Conservation (phyloP, 2,329 filamentous ascomycete genomes). For the Aspergillus aculeatus region DNA sequence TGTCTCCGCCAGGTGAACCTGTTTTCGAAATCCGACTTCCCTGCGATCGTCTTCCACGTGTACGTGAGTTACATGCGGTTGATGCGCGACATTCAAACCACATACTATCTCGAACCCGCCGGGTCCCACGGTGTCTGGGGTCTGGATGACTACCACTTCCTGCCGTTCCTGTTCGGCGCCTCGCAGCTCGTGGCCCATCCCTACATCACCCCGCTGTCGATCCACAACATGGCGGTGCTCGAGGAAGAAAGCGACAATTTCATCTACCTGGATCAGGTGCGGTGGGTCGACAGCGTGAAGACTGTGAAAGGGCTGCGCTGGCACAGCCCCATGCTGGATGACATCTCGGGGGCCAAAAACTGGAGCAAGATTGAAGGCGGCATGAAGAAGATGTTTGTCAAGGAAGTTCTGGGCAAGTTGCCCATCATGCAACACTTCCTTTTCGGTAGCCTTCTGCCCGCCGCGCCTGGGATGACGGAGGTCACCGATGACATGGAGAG, state of each 20-base stretch:
- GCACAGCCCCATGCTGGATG: conserved; percentile 98
- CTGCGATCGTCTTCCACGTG: conserved; percentile 69
- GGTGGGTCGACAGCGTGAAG: conserved; percentile 94
- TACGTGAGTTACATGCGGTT: conserved; percentile 80
- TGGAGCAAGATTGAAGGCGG: conserved; percentile 93
- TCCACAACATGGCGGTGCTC: conserved; percentile 83
- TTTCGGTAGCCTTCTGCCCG: conserved; percentile 82
- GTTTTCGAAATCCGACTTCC: conserved; percentile 66
- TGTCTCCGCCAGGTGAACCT: conserved; percentile 79
- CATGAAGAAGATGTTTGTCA: conserved; percentile 95
- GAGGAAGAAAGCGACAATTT: conserved; percentile 84
- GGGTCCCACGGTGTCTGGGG: conserved; percentile 98
- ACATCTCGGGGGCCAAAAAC: conserved; percentile 84
- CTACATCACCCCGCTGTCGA: conserved; percentile 73
- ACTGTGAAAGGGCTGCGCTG: conserved; percentile 90
- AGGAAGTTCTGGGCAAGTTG: conserved; percentile 86
- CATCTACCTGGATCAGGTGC: conserved; percentile 87
- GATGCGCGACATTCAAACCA: conserved; percentile 84
- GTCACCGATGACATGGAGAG: conserved; percentile 48
- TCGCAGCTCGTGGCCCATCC: conserved; percentile 83
- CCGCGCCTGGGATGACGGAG: conserved; percentile 72
- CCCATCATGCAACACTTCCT: conserved; percentile 99
- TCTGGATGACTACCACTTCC: conserved; percentile 93
- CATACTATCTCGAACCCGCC: conserved; percentile 95
- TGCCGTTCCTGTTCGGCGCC: conserved; percentile 92